A percentile compares a stretch with the other conserved stretches of the same genome.
phyloP scores from a whole-genome alignment of 768 basidiomycete genomes.

The Asterophora parasitica region DNA sequence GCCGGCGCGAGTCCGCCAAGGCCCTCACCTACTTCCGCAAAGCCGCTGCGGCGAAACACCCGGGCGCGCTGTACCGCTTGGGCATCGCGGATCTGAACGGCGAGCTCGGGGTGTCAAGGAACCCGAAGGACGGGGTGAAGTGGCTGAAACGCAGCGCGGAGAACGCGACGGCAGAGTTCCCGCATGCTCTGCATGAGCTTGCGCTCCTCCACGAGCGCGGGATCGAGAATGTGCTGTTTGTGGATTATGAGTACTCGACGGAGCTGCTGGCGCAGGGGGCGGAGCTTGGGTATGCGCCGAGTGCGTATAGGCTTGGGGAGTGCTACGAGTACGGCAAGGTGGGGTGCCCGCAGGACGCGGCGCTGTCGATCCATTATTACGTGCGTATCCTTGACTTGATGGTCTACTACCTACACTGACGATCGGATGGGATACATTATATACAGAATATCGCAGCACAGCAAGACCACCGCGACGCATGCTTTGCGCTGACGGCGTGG shows the following conservation, averaged over 20 bases:
- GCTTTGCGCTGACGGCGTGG: constrained; percentile 98
- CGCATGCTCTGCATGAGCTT: constrained; percentile 92
- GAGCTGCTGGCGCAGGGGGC: constrained; percentile 94
- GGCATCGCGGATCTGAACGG: constrained; percentile 96
- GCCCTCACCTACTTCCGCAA: constrained; percentile 92
- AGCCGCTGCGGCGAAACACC: constrained; percentile 86
- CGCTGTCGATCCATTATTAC: constrained; percentile 97
- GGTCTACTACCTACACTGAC: no score
- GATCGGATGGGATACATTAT: no score
- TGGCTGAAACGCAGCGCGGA: constrained; percentile 98
- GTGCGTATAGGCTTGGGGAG: constrained; percentile 92
- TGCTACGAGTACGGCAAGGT: constrained; percentile 99
- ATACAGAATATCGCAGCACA: constrained; percentile 93
- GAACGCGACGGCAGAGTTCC: constrained; percentile 90
- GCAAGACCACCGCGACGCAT: constrained; percentile 94
- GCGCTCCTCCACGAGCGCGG: constrained; percentile 94
- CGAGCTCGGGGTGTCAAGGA: constrained; percentile 79
- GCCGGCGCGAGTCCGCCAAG: constrained; percentile 86
- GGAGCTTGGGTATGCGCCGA: constrained; percentile 94
- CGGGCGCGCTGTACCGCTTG: constrained; percentile 94
- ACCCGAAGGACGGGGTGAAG: constrained; percentile 95
- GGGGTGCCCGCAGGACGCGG: constrained; percentile 96
- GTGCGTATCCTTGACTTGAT: constrained; percentile 43
- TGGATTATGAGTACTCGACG: constrained; percentile 92
- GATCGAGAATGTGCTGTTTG: constrained; percentile 96